These are phyloP conservation scores for Hypoxylon sp. DNA, from an alignment of 2,329 filamentous ascomycete species.

Conservation along the genomic window DNA sequence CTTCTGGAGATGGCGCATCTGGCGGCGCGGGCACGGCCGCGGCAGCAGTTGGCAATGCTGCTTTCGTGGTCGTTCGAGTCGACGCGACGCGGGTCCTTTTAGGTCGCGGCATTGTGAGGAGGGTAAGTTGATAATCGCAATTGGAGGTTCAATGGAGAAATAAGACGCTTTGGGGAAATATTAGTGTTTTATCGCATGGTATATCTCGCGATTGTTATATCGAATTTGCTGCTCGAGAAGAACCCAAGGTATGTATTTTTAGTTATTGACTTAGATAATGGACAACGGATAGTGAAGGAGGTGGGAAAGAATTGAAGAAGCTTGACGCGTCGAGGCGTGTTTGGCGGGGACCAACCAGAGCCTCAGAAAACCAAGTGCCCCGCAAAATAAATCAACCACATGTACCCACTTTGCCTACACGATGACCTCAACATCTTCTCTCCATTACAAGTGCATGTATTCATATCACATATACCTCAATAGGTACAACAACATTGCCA, in stretches of 20 bases:
- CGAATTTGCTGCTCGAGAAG: constrained; percentile 3
- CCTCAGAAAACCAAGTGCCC: background rate
- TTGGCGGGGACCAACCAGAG: constrained; percentile 12
- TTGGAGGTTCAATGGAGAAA: constrained; percentile 6
- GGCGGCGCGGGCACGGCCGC: constrained; percentile 14
- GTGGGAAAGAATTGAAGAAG: constrained; percentile 17
- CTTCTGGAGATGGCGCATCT: background rate
- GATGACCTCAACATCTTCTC: background rate
- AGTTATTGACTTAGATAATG: background rate
- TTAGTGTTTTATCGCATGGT: background rate
- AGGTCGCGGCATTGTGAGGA: constrained; percentile 48
- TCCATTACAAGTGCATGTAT: background rate
- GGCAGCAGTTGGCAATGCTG: constrained; percentile 33
- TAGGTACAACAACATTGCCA: too few species aligned
- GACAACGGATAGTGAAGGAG: background rate
- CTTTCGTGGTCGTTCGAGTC: constrained; percentile 44
- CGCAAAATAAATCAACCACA: constrained; percentile 5
- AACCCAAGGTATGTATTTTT: constrained; percentile 17
- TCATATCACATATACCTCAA: too few species aligned
- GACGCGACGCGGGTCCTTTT: constrained; percentile 45
- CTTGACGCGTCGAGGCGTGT: constrained; percentile 45
- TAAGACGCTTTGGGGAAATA: constrained; percentile 1
- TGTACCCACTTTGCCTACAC: background rate
- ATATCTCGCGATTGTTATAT: background rate
- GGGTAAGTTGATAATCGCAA: constrained; percentile 3